A percentile compares a stretch with the other conserved stretches of the same genome.
Conservation (phyloP, 768 basidiomycete genomes). For the Pleurotus eryngii region DNA sequence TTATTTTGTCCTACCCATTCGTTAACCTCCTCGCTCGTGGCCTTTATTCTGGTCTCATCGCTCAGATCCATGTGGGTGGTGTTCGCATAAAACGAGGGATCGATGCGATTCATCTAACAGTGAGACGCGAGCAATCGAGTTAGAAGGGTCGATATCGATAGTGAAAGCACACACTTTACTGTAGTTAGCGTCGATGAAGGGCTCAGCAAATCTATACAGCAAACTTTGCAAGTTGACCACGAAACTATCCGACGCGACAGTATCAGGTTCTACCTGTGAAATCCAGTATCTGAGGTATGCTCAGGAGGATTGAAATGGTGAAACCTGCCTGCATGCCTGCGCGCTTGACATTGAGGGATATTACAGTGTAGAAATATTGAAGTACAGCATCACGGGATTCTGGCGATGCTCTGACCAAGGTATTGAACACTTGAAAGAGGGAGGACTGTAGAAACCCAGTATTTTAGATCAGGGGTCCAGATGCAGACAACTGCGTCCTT, state of each 20-base stretch:
- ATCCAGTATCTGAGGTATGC: not conserved
- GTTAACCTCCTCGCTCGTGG: constrained; percentile 82
- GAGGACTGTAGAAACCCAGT: constrained; percentile 34
- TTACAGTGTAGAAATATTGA: constrained; percentile 72
- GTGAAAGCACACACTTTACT: constrained; percentile 57
- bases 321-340: constrained; percentile 80
- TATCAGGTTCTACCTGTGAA: constrained; percentile 71
- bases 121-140: constrained; percentile 1
- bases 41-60: constrained; percentile 93
- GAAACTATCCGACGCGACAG: constrained; percentile 88
- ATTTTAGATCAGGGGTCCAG: not conserved
- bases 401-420: constrained; percentile 80
- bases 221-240: constrained; percentile 89
- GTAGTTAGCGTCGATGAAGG: constrained; percentile 90
- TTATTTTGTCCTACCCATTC: constrained; percentile 61
- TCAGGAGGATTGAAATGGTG: not conserved
- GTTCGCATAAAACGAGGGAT: constrained; percentile 74
- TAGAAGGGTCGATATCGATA: not conserved
- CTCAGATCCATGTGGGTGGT: constrained; percentile 70
- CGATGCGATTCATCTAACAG: constrained; percentile 84
- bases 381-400: constrained; percentile 80
- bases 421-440: constrained; percentile 85
- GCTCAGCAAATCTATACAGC: constrained; percentile 82
- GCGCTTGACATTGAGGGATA: constrained; percentile 77
- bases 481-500: constrained; percentile 7